These are phyloP conservation scores for Solanum chacoense DNA, from an alignment of 305 asterid species.

Conservation along the genomic window DNA sequence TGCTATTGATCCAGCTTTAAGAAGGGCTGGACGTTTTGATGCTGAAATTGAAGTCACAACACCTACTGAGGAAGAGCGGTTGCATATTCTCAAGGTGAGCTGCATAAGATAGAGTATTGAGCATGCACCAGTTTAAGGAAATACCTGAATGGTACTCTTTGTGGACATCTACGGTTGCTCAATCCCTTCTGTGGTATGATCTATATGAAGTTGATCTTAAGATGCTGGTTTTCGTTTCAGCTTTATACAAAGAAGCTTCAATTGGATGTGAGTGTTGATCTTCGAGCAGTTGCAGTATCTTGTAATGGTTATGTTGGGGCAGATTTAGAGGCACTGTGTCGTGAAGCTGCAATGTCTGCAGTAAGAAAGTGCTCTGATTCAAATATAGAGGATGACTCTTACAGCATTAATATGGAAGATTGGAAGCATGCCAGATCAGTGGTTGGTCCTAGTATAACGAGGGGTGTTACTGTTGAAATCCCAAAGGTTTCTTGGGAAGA, in stretches of 20 bases:
- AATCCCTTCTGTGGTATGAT: background rate
- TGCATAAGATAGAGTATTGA: background rate
- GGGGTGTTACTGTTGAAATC: slow-evolving; percentile 80
- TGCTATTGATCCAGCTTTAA: slow-evolving; percentile 80
- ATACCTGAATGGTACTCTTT: background rate
- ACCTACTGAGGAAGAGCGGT: slow-evolving; percentile 76
- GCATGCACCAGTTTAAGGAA: background rate
- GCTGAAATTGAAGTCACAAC: slow-evolving; percentile 86
- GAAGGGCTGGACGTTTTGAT: slow-evolving; percentile 95
- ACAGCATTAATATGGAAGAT: slow-evolving; percentile 42
- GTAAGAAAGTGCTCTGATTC: slow-evolving; percentile 28
- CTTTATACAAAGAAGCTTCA: slow-evolving; percentile 72
- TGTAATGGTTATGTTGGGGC: slow-evolving; percentile 98
- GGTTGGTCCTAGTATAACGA: slow-evolving; percentile 88
- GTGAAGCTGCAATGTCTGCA: slow-evolving; percentile 68
- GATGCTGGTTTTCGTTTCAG: slow-evolving; percentile 22
- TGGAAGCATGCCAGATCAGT: slow-evolving; percentile 71
- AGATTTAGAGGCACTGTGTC: slow-evolving; percentile 88
- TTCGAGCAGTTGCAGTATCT: slow-evolving; percentile 59
- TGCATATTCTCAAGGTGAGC: slow-evolving; percentile 64
- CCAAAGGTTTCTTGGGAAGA: slow-evolving; percentile 96
- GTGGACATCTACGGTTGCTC: background rate
- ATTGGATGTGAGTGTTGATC: slow-evolving; percentile 49
- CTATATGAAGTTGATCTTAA: background rate
- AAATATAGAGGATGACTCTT: slow-evolving; percentile 13